Percentiles rank a stretch among this genome's conserved stretches.
Evolutionary conservation across 169 alveolate species (phyloP).

Genomic region (Besnoitia besnoiti): DNA sequence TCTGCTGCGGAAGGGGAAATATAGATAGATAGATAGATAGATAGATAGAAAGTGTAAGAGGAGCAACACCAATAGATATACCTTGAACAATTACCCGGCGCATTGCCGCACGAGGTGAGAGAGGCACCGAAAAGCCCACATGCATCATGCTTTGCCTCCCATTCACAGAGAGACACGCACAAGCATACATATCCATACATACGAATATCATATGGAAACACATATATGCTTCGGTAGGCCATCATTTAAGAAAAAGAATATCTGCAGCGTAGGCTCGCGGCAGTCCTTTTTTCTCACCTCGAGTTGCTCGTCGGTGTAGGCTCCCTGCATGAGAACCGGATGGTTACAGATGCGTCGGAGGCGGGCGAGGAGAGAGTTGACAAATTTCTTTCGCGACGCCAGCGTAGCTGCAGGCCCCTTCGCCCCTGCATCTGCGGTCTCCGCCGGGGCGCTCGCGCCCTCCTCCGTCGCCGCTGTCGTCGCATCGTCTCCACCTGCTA

Average conservation of each 20-base stretch:
- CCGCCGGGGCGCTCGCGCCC: not conserved
- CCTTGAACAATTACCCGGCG: too few relatives aligned
- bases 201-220: not conserved
- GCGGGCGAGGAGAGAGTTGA: slow-evolving; percentile 84
- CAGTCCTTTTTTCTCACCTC: slow-evolving; percentile 34
- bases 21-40: not conserved
- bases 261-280: not conserved
- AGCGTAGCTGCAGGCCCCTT: not conserved
- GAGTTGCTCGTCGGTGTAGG: slow-evolving; percentile 77
- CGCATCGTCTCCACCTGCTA: not conserved
- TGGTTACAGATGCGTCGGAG: slow-evolving; percentile 91
- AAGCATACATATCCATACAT: not conserved
- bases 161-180: not conserved
- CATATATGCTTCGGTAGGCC: not conserved
- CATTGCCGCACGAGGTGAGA: too few relatives aligned
- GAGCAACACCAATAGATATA: too few relatives aligned
- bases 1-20: too few relatives aligned
- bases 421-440: not conserved
- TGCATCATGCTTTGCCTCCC: too few relatives aligned
- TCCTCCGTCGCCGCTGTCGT: not conserved
- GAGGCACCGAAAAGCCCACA: too few relatives aligned
- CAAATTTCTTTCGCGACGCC: slow-evolving; percentile 64
- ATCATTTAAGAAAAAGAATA: too few relatives aligned
- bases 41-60: not conserved
- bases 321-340: slow-evolving; percentile 85